These are phyloP conservation scores for Isoetes engelmannii DNA, from an alignment of 83 land plant genomes.

Conservation along the genomic window DNA sequence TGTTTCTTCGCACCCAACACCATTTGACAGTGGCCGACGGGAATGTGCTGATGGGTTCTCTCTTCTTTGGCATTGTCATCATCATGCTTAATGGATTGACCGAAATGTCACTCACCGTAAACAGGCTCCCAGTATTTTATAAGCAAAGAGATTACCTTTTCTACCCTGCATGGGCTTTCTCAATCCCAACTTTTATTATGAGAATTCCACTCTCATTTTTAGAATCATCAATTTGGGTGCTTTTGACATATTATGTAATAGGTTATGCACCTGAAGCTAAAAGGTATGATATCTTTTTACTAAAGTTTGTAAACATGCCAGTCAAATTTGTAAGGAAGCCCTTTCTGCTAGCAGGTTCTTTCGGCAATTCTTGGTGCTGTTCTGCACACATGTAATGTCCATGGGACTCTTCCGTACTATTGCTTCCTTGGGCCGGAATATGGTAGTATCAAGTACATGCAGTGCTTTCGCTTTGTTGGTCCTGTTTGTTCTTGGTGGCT, in stretches of 20 bases:
- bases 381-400: constrained; percentile 18
- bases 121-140: constrained; percentile 37
- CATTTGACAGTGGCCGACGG: too few relatives aligned
- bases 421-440: constrained; percentile 20
- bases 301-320: neutral
- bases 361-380: constrained; percentile 15
- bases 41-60: too few relatives aligned
- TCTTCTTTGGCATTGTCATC: constrained; percentile 71
- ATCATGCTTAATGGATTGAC: constrained; percentile 92
- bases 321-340: too few relatives aligned
- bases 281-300: too few relatives aligned
- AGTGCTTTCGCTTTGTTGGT: constrained; percentile 21
- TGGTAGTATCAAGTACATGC: constrained; percentile 22
- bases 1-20: too few relatives aligned
- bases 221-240: constrained; percentile 19
- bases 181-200: constrained; percentile 21
- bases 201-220: constrained; percentile 20
- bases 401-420: constrained; percentile 20
- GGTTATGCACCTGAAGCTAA: neutral
- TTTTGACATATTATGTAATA: constrained; percentile 17
- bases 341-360: too few relatives aligned
- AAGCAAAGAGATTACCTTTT: constrained; percentile 22
- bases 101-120: constrained; percentile 73
- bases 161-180: constrained; percentile 28
- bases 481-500: constrained; percentile 24